Percentiles rank a stretch among this genome's conserved stretches.
Conservation (phyloP, 352 stramenopile genomes). For the Pythium aphanidermatum region DNA sequence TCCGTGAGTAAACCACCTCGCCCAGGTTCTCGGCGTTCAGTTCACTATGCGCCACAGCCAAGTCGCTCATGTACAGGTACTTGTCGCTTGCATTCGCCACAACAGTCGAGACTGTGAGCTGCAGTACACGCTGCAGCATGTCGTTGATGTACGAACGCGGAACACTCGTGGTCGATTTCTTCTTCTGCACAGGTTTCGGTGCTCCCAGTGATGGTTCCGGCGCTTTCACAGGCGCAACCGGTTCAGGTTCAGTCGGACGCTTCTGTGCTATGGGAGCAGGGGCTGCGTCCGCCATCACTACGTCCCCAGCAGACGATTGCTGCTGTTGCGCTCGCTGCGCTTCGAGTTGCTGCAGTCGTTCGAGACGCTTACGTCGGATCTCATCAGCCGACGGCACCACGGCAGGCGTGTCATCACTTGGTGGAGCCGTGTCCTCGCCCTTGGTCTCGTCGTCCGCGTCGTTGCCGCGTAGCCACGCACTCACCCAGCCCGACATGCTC, state of each 20-base stretch:
- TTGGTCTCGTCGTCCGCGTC: slow-evolving; percentile 24
- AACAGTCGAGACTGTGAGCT: slow-evolving; percentile 44
- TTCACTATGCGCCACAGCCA: slow-evolving; percentile 17
- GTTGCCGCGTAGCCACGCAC: slow-evolving; percentile 22
- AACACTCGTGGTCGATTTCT: slow-evolving; percentile 11
- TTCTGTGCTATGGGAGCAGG: slow-evolving; percentile 1
- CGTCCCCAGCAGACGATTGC: slow-evolving; percentile 12
- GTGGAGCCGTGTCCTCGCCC: slow-evolving; percentile 3
- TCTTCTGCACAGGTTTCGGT: slow-evolving; percentile 26
- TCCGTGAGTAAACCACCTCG: slow-evolving; percentile 69
- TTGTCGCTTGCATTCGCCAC: slow-evolving; percentile 21
- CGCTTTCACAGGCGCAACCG: not conserved
- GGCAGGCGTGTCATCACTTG: slow-evolving; percentile 7
- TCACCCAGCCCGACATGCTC: slow-evolving; percentile 25
- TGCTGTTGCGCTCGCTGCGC: slow-evolving; percentile 27
- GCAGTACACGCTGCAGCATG: slow-evolving; percentile 62
- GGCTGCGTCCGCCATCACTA: slow-evolving; percentile 14
- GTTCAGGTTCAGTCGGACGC: slow-evolving; percentile 1
- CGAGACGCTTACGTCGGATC: slow-evolving; percentile 37
- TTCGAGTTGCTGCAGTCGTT: slow-evolving; percentile 60
- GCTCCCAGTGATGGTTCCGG: not conserved
- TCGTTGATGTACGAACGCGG: slow-evolving; percentile 67
- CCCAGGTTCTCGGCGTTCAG: slow-evolving; percentile 38
- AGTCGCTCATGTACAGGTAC: slow-evolving; percentile 38
- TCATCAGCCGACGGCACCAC: slow-evolving; percentile 23